Evolutionary conservation across 2,329 filamentous ascomycete species (phyloP).

Genomic region (Neonectria sp.): DNA sequence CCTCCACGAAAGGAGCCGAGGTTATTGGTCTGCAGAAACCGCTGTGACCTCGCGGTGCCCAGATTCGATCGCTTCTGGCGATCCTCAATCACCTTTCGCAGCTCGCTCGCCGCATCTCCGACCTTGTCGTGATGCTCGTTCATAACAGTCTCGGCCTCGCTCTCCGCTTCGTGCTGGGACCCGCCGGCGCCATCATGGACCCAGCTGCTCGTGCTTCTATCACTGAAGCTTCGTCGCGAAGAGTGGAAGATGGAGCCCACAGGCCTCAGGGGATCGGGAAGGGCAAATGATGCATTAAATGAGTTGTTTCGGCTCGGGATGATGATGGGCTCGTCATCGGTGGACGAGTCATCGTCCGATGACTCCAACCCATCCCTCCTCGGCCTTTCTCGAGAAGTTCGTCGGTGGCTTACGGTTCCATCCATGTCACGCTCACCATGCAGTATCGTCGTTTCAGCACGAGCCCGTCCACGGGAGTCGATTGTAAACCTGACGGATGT

Average conservation of each 20-base stretch:
- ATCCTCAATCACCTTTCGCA: conserved; percentile 70
- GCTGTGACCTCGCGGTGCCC: conserved; percentile 51
- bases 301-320: conserved; percentile 72
- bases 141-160: conserved; percentile 72
- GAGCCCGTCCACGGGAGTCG: conserved; percentile 72
- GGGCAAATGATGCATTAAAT: conserved; percentile 69
- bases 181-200: conserved; percentile 55
- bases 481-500: conserved; percentile 75
- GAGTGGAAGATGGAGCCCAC: conserved; percentile 64
- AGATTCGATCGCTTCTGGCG: conserved; percentile 61
- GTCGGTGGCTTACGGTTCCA: conserved; percentile 47
- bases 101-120: conserved; percentile 73
- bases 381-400: conserved; percentile 49
- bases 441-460: conserved; percentile 66
- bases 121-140: conserved; percentile 60
- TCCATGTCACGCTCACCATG: conserved; percentile 51
- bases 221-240: conserved; percentile 64
- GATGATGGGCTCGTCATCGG: conserved; percentile 76
- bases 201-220: conserved; percentile 62
- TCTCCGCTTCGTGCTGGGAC: conserved; percentile 62
- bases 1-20: conserved; percentile 53
- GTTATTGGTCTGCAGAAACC: conserved; percentile 51
- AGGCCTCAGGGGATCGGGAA: conserved; percentile 68
- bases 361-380: conserved; percentile 59
- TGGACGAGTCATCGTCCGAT: conserved; percentile 69